These are phyloP conservation scores for Neopestalotiopsis sp. DNA, from an alignment of 2,329 filamentous ascomycete species.

Conservation along the genomic window DNA sequence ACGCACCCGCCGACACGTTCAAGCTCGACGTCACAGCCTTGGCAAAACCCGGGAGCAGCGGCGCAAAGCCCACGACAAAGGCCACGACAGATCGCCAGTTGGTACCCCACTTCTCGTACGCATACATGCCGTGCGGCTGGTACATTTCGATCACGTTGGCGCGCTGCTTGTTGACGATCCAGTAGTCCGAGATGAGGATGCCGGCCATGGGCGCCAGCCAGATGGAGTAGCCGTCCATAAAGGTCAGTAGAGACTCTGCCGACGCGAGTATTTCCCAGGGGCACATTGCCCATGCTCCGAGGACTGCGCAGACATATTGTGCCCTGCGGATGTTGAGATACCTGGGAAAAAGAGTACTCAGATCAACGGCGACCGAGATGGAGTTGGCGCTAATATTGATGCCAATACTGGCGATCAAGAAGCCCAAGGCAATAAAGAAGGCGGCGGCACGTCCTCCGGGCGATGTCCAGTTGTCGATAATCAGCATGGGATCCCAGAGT, in stretches of 20 bases:
- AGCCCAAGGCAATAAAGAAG: constrained; percentile 24
- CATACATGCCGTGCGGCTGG: constrained; percentile 20
- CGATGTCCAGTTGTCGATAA: constrained; percentile 23
- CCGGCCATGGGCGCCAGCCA: constrained; percentile 23
- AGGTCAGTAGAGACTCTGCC: constrained; percentile 22
- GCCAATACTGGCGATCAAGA: constrained; percentile 23
- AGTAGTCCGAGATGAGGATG: constrained; percentile 25
- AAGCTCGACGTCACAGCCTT: constrained; percentile 10
- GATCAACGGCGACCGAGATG: constrained; percentile 23
- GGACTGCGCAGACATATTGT: constrained; percentile 22
- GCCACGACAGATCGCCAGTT: constrained; percentile 15
- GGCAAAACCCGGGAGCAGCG: constrained; percentile 15
- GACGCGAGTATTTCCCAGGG: constrained; percentile 24
- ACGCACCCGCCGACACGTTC: constrained; percentile 1
- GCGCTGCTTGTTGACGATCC: constrained; percentile 22
- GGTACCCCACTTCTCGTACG: constrained; percentile 19
- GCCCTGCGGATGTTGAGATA: constrained; percentile 23
- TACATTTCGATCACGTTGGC: constrained; percentile 20
- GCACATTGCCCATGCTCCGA: constrained; percentile 23
- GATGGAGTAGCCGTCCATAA: constrained; percentile 22
- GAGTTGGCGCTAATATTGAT: constrained; percentile 25
- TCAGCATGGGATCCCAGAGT: constrained; percentile 23
- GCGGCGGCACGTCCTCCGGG: constrained; percentile 23
- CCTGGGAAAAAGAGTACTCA: constrained; percentile 22
- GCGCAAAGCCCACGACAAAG: constrained; percentile 15